Evolutionary conservation across 768 basidiomycete species (phyloP), one percentile per base, ranked within the genome.

Genomic region (Hygrophorus russula): DNA sequence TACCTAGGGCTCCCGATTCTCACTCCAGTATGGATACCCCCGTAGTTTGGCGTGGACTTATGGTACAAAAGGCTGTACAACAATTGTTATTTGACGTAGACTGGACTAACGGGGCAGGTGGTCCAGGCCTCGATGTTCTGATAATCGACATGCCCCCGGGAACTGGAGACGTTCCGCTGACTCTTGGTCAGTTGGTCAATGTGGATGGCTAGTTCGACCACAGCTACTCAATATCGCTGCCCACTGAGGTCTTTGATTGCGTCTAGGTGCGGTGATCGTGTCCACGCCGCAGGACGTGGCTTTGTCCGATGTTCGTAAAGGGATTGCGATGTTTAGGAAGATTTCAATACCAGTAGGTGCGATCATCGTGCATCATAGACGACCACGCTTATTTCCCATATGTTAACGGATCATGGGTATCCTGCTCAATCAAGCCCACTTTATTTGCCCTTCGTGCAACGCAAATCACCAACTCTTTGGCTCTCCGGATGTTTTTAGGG

Each of bases 21-120:
- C 64, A 66, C 20, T 65, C 73, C 2, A 71, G 71, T 42, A 70
- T 70, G 29, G 89, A 93, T 56, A 78, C 80, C 0, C 81, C 92
- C 0, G 72, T 97, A 27, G 88, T 94, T 24, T 99, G 94, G 94
- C 74, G 94, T 18, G 94, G 94, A 2, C 73, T 96, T 15, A 98
- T 97, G 94, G 94, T 97, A 1, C 92, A 94, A 64, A 97, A 97
- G 56, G 92, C 93, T 18, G 90, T 93, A 0, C 93, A 97, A 58
- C 93, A 97, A 57, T 70, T 98, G 0, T 71, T 97, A 1, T 97
- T 99, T 54, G 91, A 97, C 51, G 90, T 96, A 4, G 93, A 97
- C 58, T 97, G 94, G 93, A 56, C 55, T 7, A 56, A 65, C 12
- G 59, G 60, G 5, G 58, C 54, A 9, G 66, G 66, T 1, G 65